phyloP scores from a whole-genome alignment of 2,329 filamentous ascomycete genomes.

The Celoporthe dispersa region DNA sequence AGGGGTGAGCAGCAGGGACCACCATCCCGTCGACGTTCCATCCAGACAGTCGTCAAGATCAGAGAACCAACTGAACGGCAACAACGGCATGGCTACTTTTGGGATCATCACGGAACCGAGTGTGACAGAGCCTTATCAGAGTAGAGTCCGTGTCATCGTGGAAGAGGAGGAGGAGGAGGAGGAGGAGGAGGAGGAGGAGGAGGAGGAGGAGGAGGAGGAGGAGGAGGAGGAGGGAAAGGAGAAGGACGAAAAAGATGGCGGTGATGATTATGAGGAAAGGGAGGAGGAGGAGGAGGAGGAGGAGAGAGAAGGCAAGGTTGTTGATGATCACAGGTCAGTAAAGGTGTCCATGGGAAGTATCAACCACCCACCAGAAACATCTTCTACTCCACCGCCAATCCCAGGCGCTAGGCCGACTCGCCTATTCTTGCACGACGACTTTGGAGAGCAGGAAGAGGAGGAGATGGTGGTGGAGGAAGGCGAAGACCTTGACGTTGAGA shows the following conservation, averaged over 20 bases:
- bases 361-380: conserved; percentile 3
- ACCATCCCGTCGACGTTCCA: conserved; percentile 8
- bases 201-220: background rate
- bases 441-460: conserved; percentile 13
- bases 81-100: background rate
- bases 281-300: background rate
- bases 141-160: conserved; percentile 12
- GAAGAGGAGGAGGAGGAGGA: conserved; percentile 14
- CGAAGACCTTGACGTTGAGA: conserved; percentile 2
- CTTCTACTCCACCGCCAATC: conserved; percentile 24
- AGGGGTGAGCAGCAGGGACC: background rate
- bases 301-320: background rate
- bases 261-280: background rate
- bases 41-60: conserved; percentile 22
- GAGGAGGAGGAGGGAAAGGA: too few relatives aligned
- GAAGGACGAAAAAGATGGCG: background rate
- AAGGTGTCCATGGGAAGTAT: background rate
- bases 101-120: background rate
- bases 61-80: background rate
- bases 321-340: background rate
- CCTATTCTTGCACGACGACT: conserved; percentile 21
- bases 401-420: conserved; percentile 10
- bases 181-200: background rate
- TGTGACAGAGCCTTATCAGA: background rate
- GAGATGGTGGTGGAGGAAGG: too few relatives aligned